A percentile compares a stretch with the other conserved stretches of the same genome.
phyloP scores from a whole-genome alignment of 441 rosid genomes.

The Dalechampia spathulata region DNA sequence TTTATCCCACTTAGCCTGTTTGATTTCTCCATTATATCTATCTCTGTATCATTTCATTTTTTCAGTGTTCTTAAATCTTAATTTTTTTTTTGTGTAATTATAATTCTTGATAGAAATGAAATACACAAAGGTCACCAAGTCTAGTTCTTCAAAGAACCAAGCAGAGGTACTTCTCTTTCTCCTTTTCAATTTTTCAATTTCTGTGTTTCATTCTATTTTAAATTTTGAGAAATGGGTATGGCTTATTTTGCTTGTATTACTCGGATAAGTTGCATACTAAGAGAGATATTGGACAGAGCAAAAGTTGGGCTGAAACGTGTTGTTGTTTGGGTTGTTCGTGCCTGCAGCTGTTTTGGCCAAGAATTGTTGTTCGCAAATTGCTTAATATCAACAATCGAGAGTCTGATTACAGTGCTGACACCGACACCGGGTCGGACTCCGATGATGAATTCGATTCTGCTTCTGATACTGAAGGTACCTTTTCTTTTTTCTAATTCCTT shows the following conservation, averaged over 20 bases:
- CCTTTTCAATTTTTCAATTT: neutral
- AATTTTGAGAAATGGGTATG: conserved; percentile 1
- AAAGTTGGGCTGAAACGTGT: conserved; percentile 58
- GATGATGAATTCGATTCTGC: conserved; percentile 26
- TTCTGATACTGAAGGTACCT: conserved; percentile 31
- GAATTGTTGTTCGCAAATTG: conserved; percentile 70
- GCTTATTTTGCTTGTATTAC: neutral
- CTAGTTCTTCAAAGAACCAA: conserved; percentile 19
- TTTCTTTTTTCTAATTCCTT: neutral
- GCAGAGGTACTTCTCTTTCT: conserved; percentile 18
- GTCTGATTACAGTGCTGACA: conserved; percentile 80
- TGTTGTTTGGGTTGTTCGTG: conserved; percentile 62
- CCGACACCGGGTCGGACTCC: conserved; percentile 24
- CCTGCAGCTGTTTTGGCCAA: conserved; percentile 80
- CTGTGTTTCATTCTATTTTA: conserved; percentile 4
- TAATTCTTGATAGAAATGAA: neutral
- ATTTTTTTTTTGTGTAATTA: neutral
- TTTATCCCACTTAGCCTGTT: neutral
- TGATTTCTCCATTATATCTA: neutral
- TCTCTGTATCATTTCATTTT: neutral
- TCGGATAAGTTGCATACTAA: neutral
- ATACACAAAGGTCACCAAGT: conserved; percentile 22
- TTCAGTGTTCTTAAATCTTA: neutral
- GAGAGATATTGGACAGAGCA: conserved; percentile 40
- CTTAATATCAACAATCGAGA: conserved; percentile 54